Evolutionary conservation across 2,329 filamentous ascomycete genomes (phyloP), one percentile per base, ranked within the genome.

Genomic region (Annulohypoxylon truncatum): DNA sequence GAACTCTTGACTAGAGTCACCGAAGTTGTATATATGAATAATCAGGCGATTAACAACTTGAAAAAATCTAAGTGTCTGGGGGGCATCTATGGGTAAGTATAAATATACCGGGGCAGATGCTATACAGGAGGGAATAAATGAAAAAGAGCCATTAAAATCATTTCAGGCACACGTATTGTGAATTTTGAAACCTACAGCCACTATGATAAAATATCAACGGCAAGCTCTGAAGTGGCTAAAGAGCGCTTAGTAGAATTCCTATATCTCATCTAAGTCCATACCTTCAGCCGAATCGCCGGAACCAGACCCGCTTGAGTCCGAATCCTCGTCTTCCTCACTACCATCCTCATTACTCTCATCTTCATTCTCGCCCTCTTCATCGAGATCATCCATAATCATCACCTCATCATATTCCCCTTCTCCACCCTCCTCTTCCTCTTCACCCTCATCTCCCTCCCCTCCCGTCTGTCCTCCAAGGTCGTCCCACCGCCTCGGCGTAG

Each of bases 401-500:
- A 13, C 62, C 66, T 4, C 26, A 28, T 28, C 26, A 5, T n/a
- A 22, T 26, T 40, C 29, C 18, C 12, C 33, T 4, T 70, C 71
- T 1, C 66, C 68, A 15, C 61, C 67, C 2, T 69, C 70, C 12
- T 51, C 31, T 12, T 70, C 71, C 1, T 60, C 63, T 4, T 70
- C 70, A 24, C 40, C 57, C 28, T 12, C 56, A 22, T 57, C 44
- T 7, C 35, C 64, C 12, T 59, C 60, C 22, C 47, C 62, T 9
- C 22, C 48, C n/a, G 50, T 47, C 3, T 55, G 24, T n/a, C 35
- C 50, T 13, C 64, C 66, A 3, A 74, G 48, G 42, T 75, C 73
- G 7, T 69, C 68, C 74, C 74, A 76, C 2, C 48, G 69, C 12
- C 18, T 61, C 10, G 74, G 74, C 1, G 74, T 76, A 18, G 73